Evolutionary conservation across 768 basidiomycete genomes (phyloP).

Genomic region (Tricholoma flavovirens): DNA sequence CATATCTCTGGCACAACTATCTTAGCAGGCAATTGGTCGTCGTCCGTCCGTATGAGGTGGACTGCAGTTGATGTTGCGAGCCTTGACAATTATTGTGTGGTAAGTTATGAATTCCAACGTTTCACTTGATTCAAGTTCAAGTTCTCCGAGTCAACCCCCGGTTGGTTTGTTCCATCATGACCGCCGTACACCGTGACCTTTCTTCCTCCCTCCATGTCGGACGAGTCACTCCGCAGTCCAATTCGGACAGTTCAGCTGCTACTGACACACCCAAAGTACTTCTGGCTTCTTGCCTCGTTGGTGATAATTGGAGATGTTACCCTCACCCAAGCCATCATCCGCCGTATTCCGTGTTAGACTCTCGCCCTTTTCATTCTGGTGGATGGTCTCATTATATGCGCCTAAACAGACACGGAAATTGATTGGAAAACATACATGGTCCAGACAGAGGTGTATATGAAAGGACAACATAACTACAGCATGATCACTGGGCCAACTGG

Average conservation of each 20-base stretch:
- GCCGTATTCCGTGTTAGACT: constrained; percentile 72
- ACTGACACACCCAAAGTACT: constrained; percentile 52
- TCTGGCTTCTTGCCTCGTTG: constrained; percentile 59
- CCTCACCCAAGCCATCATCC: constrained; percentile 77
- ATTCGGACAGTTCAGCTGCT: constrained; percentile 26
- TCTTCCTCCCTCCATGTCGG: constrained; percentile 9
- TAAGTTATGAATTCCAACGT: too few species aligned
- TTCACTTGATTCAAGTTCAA: too few species aligned
- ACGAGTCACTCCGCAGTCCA: constrained; percentile 7
- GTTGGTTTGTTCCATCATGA: too few species aligned
- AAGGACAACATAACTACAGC: constrained; percentile 80
- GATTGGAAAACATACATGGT: constrained; percentile 97
- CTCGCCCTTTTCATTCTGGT: constrained; percentile 2
- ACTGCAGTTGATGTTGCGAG: too few species aligned
- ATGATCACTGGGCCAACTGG: constrained; percentile 86
- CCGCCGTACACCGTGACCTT: background rate
- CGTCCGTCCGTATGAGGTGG: too few species aligned
- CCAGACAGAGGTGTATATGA: constrained; percentile 72
- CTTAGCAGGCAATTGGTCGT: too few species aligned
- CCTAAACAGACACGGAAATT: constrained; percentile 85
- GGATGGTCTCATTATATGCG: constrained; percentile 6
- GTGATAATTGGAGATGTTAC: constrained; percentile 70
- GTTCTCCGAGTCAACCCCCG: background rate
- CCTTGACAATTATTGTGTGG: too few species aligned
- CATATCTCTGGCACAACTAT: too few species aligned